Base-by-base conservation (phyloP, 2,329 filamentous ascomycete genomes). In the Eutypella sp. region DNA sequence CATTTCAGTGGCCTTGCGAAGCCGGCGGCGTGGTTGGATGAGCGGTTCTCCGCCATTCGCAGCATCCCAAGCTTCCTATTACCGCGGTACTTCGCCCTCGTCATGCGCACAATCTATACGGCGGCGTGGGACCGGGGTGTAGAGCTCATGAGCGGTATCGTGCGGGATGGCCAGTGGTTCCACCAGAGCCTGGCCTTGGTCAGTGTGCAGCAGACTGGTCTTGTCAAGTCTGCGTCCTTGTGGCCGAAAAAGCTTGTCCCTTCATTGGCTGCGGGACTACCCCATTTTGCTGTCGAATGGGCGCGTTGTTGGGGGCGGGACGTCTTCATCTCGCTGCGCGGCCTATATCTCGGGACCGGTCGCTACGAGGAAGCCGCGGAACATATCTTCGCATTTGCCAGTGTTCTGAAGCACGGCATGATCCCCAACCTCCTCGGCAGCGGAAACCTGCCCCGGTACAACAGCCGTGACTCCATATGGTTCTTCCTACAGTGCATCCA, bases 341-440 rank as follows among this genome's bases (percentile, higher is more conserved):
- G 93, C 37, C 75, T 99, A n/a, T 89, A 88, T 55, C 79, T 99
- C 29, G 90, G 88, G 34, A 97, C 92, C 10, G 89, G 90, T 2
- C 84, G 93, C 8, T 96, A 87, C 57, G 81, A 78, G 2, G 91
- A 96, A 63, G 93, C 93, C 7, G 91, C 82, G 60, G 90, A 97
- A 64, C 95, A 99, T 60, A 96, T 99, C 47, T 73, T 89, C 49
- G 92, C 91, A 8, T 99, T 99, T 68, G 91, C 88, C 2, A 96
- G 90, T 63, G 91, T 99, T 10, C 72, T 99, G 55, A 99, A 99
- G 73, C 93, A 99, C 58, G 93, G 93, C 42, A 95, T 97, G 90
- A 91, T 99, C 47, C 93, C 93, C 13, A 99, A 99, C 60, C 76
- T 99, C 18, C 75, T 99, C 13, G 85, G 89, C 53, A 89, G 87